Evolutionary conservation across 179 eudicot species (phyloP), one percentile per base, ranked within the genome.

Genomic region (Pouteria campechiana): DNA sequence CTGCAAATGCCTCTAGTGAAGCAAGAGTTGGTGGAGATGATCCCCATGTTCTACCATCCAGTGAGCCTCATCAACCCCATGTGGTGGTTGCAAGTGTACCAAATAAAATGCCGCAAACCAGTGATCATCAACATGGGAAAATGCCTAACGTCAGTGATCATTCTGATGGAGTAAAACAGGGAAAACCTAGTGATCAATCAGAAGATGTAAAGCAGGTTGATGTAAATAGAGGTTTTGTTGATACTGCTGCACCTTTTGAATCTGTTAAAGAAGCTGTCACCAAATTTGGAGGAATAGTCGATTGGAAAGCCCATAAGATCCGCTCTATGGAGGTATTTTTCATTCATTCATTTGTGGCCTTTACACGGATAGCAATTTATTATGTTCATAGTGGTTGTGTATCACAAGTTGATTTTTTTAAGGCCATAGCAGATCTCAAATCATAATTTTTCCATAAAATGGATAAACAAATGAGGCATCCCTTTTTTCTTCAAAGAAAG

Each of bases 241-340:
- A 87, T 65, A 87, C 96, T 49, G 73, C 83, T 22, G 73, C 88
- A 3, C 96, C 98, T 23, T 63, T 83, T 52, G 87, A 86, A 60
- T 87, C 99, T 35, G 99, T 82, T 10, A 92, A 87, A 63, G 75
- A 83, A 7, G 96, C 96, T 17, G 96, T 80, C 44, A 79, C 99
- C 24, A 92, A 72, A 65, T 92, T 92, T 44, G 99, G 99, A 32
- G 94, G 99, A 41, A 92, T 88, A 55, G 81, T 80, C 60, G 99
- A 87, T 61, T 87, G 99, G 99, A 87, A 92, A 60, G 85, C 94
- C 52, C 96, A 79, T 32, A 79, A 68, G 60, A 73, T 68, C 22
- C 79, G 63, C 46, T 79, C 94, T 5, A 75, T 76, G 19, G 95
- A 85, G 95, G 95, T 85, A 56, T 32, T n/a, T n/a, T n/a, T n/a